A percentile compares a stretch with the other conserved stretches of the same genome.
Evolutionary conservation across 345 rosid genomes (phyloP).

Genomic region (Tarenaya hassleriana): DNA sequence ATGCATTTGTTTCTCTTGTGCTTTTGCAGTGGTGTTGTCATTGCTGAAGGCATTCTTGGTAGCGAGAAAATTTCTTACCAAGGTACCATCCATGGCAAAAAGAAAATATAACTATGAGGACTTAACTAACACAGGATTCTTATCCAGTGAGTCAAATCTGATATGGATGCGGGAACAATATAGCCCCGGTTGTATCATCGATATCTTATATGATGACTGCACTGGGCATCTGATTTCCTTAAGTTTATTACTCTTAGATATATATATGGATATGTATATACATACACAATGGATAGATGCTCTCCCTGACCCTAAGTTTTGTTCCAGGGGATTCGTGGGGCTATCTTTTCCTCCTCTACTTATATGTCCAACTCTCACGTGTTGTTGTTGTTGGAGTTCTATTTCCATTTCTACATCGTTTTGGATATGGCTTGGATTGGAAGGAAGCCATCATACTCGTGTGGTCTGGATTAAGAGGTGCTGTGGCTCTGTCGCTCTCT

Average conservation of each 20-base stretch:
- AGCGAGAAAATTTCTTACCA: conserved; percentile 40
- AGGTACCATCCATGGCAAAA: conserved; percentile 32
- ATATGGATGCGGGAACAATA: neutral
- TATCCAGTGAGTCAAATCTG: neutral
- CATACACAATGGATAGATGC: conserved; percentile 3
- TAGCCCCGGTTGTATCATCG: conserved; percentile 3
- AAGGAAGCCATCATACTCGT: conserved; percentile 74
- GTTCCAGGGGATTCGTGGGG: conserved; percentile 77
- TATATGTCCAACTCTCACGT: conserved; percentile 65
- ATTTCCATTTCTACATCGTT: conserved; percentile 51
- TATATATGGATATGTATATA: no score
- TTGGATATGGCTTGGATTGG: conserved; percentile 94
- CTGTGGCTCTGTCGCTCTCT: conserved; percentile 87
- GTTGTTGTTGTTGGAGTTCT: conserved; percentile 59
- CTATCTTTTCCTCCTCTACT: conserved; percentile 63
- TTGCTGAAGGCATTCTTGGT: conserved; percentile 80
- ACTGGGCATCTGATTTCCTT: neutral
- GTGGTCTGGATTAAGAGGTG: conserved; percentile 97
- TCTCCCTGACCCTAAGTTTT: conserved; percentile 8
- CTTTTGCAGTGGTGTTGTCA: conserved; percentile 87
- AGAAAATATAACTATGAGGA: neutral
- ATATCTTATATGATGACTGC: conserved; percentile 2
- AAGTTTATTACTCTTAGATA: neutral
- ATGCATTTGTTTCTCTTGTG: conserved; percentile 16
- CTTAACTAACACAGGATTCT: neutral